Conservation (phyloP, 139 green algal species). For the Chlorella sp. region DNA sequence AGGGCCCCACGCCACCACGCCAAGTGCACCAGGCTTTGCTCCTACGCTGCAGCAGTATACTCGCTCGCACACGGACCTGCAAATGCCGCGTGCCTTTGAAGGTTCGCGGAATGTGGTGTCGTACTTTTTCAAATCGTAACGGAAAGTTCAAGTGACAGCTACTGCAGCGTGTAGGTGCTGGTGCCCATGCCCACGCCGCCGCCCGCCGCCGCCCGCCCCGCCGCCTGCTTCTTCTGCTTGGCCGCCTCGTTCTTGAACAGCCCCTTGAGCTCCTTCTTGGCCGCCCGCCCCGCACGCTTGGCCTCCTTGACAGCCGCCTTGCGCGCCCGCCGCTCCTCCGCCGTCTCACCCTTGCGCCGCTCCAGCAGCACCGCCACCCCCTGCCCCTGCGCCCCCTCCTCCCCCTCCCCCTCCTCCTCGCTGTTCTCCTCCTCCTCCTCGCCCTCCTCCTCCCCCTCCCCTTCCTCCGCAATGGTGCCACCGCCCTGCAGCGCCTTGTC, state of each 20-base stretch:
- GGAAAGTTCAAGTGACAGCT: too few relatives aligned
- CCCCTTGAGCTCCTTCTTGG: conserved; percentile 80
- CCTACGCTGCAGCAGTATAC: too few relatives aligned
- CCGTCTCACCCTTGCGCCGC: conserved; percentile 65
- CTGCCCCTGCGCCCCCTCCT: neutral
- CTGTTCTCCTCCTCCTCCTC: neutral
- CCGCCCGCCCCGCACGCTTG: conserved; percentile 25
- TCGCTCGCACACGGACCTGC: too few relatives aligned
- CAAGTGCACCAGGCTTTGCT: too few relatives aligned
- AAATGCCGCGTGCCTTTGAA: too few relatives aligned
- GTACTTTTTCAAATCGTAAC: too few relatives aligned
- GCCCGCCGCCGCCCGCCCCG: conserved; percentile 8
- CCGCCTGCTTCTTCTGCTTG: conserved; percentile 44
- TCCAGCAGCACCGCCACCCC: conserved; percentile 12
- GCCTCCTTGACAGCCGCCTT: conserved; percentile 82
- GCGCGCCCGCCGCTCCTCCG: conserved; percentile 69
- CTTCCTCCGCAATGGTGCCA: conserved; percentile 6
- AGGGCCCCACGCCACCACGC: too few relatives aligned
- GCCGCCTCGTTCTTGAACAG: conserved; percentile 64
- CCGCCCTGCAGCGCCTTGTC: neutral
- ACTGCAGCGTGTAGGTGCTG: neutral
- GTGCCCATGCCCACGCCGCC: conserved; percentile 1
- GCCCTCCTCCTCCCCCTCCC: conserved; percentile 2
- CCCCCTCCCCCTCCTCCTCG: conserved; percentile 4
- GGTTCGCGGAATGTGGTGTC: too few relatives aligned